Conservation (phyloP, 1,284 basidiomycete genomes). For the Anthracocystis panici-leucophaei region DNA sequence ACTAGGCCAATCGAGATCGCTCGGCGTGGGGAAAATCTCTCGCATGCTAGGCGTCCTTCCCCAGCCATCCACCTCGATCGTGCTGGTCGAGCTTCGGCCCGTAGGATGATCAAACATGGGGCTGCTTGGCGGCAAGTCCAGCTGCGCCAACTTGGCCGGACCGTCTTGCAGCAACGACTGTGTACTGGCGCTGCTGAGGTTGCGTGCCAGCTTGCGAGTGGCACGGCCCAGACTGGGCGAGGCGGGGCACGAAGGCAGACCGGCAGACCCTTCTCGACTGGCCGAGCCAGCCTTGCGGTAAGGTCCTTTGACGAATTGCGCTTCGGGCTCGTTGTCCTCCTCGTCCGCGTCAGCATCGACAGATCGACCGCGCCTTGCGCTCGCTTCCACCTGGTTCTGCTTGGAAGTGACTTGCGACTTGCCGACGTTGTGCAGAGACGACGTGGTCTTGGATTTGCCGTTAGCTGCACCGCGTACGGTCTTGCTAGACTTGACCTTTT, state of each 20-base stretch:
- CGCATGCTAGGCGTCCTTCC: conserved; percentile 46
- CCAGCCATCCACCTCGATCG: conserved; percentile 51
- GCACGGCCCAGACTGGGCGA: conserved; percentile 33
- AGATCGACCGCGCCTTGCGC: conserved; percentile 8
- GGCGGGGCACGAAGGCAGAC: conserved; percentile 36
- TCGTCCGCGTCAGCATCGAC: conserved; percentile 21
- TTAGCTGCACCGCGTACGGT: conserved; percentile 2
- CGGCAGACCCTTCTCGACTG: conserved; percentile 37
- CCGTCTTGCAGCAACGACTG: conserved; percentile 19
- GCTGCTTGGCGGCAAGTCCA: conserved; percentile 46
- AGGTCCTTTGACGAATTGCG: conserved; percentile 40
- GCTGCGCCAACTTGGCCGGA: conserved; percentile 28
- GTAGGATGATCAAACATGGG: conserved; percentile 48
- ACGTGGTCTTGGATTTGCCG: conserved; percentile 19
- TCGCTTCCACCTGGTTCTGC: conserved; percentile 19
- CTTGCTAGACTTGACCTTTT: conserved; percentile 16
- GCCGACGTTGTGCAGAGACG: conserved; percentile 16
- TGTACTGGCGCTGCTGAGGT: conserved; percentile 27
- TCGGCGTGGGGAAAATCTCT: conserved; percentile 56
- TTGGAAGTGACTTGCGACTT: conserved; percentile 22
- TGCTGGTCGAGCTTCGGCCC: conserved; percentile 14
- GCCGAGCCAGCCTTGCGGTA: conserved; percentile 17
- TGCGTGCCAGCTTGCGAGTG: conserved; percentile 31
- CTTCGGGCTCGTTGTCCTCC: conserved; percentile 27
- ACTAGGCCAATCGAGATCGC: conserved; percentile 47